Percentiles rank a stretch among this genome's conserved stretches.
These are phyloP conservation scores for Corylus heterophylla DNA, from an alignment of 306 rosid species.

Conservation along the genomic window DNA sequence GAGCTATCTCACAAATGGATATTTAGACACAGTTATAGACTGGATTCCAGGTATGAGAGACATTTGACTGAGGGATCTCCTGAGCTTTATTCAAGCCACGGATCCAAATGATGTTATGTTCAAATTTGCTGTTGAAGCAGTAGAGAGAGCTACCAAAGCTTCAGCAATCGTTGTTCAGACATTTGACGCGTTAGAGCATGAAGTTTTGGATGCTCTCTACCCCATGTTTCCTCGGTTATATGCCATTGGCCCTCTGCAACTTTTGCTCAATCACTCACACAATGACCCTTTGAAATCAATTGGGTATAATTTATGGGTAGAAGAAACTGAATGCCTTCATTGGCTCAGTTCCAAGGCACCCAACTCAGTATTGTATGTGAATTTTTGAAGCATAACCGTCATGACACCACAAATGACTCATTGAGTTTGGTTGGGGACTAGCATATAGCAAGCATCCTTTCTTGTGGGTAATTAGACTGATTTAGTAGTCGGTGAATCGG, in stretches of 20 bases:
- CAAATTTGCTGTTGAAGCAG: background rate
- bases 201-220: constrained; percentile 16
- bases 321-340: constrained; percentile 19
- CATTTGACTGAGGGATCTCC: constrained; percentile 18
- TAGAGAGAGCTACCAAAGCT: background rate
- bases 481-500: background rate
- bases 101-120: background rate
- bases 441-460: no score
- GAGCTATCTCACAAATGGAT: constrained; percentile 14
- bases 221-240: constrained; percentile 2
- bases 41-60: constrained; percentile 22
- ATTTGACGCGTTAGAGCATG: constrained; percentile 8
- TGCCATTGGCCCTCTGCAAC: constrained; percentile 18
- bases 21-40: constrained; percentile 10
- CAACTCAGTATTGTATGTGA: constrained; percentile 16
- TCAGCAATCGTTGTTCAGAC: constrained; percentile 16
- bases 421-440: no score
- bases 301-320: constrained; percentile 12
- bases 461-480: no score
- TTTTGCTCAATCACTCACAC: background rate
- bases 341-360: constrained; percentile 13
- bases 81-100: background rate
- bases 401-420: no score
- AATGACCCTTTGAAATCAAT: background rate
- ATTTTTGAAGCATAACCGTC: constrained; percentile 5